Evolutionary conservation across 441 rosid genomes (phyloP), one percentile per base, ranked within the genome.

Genomic region (Lepidium campestre): DNA sequence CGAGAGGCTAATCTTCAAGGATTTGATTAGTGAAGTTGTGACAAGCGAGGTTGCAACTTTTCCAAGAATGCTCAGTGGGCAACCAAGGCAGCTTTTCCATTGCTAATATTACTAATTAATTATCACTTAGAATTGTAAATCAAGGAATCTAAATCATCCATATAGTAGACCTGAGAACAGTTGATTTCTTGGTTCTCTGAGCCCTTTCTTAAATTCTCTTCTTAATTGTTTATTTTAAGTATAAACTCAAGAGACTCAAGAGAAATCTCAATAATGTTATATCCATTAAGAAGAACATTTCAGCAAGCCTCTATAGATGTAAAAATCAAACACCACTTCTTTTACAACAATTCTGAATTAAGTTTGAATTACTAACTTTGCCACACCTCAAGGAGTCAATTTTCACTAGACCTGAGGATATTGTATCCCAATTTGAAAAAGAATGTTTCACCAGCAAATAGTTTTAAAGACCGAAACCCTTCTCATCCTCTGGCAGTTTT

Each of bases 1-100:
- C 31, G 98, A 94, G 79, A 78, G 91, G 50, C 72, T 80, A 79
- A 94, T 94, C 73, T 91, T 91, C 71, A 94, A 88, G 57, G 99
- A 91, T 78, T 75, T 94, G 57, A 75, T 94, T 57, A 82, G 63
- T 3, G 99, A 94, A 81, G 76, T 89, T 57, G 78, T 88, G 69
- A 76, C 65, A 25, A 59, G 78, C 10, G 79, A 77, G 69, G 72
- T 72, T 50, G 75, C 77, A 50, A 71, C 69, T 52, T 74, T 31
- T 45, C 76, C 52, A 67, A 70, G 73, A 57, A 78, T 32, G 68
- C 77, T 65, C 37, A 74, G 65, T 23, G 68, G 85, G 57, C 78
- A 76, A 79, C 75, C 84, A 80, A 83, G 92, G 77, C 87, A 79
- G 78, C 81, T 86, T 53, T 78, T 83, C 76, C 80, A 68, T 60